Evolutionary conservation across 805 yeast genomes (phyloP), one percentile per base, ranked within the genome.

Genomic region (Brettanomyces sp.): DNA sequence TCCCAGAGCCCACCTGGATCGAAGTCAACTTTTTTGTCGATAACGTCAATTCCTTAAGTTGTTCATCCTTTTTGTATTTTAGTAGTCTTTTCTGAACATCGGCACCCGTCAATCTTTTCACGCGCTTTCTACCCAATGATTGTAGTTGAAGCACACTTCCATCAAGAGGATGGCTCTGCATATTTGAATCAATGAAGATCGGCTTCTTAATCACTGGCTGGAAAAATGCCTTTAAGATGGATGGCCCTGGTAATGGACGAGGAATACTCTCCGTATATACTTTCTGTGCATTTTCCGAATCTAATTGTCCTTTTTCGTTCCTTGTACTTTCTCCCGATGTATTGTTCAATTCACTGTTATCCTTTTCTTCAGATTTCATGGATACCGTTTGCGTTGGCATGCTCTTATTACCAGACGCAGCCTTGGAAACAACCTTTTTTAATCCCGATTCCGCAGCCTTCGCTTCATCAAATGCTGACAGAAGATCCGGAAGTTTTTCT

Each of bases 381-480:
- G 18, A 12, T 11, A 7, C 13, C 25, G 18, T 12, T 18, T 22
- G 22, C 41, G 11, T 18, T 7, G 3, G 9, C 12, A 13, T 13
- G 6, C 12, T 14, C n/a, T n/a, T 24, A 13, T 9, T 13, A 13
- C 9, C 14, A 25, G n/a, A 30, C 6, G n/a, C 33, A 9, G 24
- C n/a, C 2, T 21, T 34, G 5, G 39, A n/a, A 14, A 42, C 36
- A 5, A 11, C 40, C 13, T 44, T 36, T n/a, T 23, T 33, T 41
- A 43, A 22, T 35, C 49, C 42, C n/a, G 33, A 25, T 32, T 42
- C 28, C 13, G 78, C 63, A 35, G 70, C 74, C 51, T 71, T 77
- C 3, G 82, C 84, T 49, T 78, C 76, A 57, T 77, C 74, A 56
- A 82, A 83, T 14, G 87, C 89, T 22, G 76, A 68, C 73, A 82